These are phyloP conservation scores for Musa itinerans DNA, from an alignment of 176 grass and related monocot species.

Conservation along the genomic window DNA sequence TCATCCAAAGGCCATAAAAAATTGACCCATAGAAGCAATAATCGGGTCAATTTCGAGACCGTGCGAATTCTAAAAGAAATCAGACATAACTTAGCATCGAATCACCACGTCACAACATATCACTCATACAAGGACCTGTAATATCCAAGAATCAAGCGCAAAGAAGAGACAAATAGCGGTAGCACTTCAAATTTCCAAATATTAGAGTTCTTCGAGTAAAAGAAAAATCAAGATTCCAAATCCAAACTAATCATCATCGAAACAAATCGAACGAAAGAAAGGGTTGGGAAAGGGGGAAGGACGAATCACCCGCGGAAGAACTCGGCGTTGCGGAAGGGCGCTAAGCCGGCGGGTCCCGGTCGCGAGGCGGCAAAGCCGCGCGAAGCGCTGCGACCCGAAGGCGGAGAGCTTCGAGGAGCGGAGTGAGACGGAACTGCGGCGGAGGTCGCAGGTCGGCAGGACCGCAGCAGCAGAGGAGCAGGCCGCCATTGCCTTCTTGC, in stretches of 20 bases:
- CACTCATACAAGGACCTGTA: too few species aligned
- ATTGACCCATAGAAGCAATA: too few species aligned
- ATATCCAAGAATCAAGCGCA: too few species aligned
- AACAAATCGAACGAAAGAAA: neutral
- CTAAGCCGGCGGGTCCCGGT: slow-evolving; percentile 15
- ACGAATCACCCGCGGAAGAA: slow-evolving; percentile 21
- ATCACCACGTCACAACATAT: too few species aligned
- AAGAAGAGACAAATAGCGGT: neutral
- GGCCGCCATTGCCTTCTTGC: slow-evolving; percentile 24
- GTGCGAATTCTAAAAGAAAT: too few species aligned
- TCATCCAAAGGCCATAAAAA: too few species aligned
- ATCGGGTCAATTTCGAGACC: too few species aligned
- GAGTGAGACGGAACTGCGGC: neutral
- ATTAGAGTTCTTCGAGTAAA: neutral
- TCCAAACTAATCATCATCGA: neutral
- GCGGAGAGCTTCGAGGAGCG: neutral
- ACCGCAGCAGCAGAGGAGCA: slow-evolving; percentile 1
- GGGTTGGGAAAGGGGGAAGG: neutral
- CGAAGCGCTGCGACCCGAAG: slow-evolving; percentile 14
- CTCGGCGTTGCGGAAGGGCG: slow-evolving; percentile 18
- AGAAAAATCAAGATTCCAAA: neutral
- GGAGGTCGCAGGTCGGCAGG: slow-evolving; percentile 14
- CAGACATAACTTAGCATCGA: too few species aligned
- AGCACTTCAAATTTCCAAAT: neutral
- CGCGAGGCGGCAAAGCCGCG: slow-evolving; percentile 13